Conservation (phyloP, 2,329 filamentous ascomycete genomes). For the Nemania bipapillata region DNA sequence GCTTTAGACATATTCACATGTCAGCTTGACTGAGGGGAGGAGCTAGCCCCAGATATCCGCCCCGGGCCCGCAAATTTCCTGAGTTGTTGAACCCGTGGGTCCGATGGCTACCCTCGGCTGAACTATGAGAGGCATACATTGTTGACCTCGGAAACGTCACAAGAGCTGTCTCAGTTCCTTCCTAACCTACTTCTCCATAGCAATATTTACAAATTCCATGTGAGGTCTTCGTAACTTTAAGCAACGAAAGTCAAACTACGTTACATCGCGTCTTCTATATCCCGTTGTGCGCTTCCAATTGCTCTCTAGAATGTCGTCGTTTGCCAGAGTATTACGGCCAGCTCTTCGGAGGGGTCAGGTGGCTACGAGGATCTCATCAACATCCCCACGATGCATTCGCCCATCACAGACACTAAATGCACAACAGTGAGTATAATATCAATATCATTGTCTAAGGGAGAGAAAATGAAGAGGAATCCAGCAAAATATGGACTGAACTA, state of each 20-base stretch:
- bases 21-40: background rate
- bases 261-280: background rate
- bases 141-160: constrained; percentile 29
- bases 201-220: background rate
- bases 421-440: constrained; percentile 49
- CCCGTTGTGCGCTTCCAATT: constrained; percentile 20
- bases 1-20: constrained; percentile 27
- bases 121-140: background rate
- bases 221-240: background rate
- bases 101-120: constrained; percentile 42
- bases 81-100: background rate
- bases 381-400: constrained; percentile 45
- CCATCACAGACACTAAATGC: constrained; percentile 46
- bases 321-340: constrained; percentile 64
- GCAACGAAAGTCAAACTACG: background rate
- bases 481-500: constrained; percentile 26
- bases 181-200: constrained; percentile 4
- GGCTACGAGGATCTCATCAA: constrained; percentile 47
- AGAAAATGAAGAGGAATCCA: constrained; percentile 25
- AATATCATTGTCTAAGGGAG: constrained; percentile 14
- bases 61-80: constrained; percentile 15
- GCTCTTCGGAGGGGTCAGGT: constrained; percentile 60
- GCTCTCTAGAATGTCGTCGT: constrained; percentile 57
- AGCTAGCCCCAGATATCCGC: background rate
- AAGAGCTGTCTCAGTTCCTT: background rate